A percentile compares a stretch with the other conserved stretches of the same genome.
Evolutionary conservation across 352 stramenopile species (phyloP).

Genomic region (Phytopythium boreale): DNA sequence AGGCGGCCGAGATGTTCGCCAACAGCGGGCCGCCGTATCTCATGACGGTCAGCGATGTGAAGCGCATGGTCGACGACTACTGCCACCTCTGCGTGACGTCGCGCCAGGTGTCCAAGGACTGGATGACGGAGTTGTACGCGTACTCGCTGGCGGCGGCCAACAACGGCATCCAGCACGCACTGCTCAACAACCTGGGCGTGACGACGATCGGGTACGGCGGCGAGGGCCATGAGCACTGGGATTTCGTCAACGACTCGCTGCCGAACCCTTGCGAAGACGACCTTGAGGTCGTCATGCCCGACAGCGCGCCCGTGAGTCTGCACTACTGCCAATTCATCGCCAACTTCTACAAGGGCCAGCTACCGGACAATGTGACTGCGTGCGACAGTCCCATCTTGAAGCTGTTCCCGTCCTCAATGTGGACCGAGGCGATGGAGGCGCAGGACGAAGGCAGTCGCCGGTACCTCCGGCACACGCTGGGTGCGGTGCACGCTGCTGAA

Average conservation of each 20-base stretch:
- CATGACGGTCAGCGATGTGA: constrained; percentile 42
- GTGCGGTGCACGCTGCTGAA: constrained; percentile 35
- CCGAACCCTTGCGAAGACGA: constrained; percentile 38
- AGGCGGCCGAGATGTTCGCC: constrained; percentile 40
- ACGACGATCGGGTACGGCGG: constrained; percentile 32
- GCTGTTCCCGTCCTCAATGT: constrained; percentile 36
- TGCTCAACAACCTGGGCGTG: constrained; percentile 36
- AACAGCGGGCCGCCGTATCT: constrained; percentile 52
- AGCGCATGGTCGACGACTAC: constrained; percentile 48
- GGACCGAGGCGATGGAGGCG: constrained; percentile 11
- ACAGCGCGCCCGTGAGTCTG: constrained; percentile 33
- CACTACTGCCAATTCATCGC: constrained; percentile 54
- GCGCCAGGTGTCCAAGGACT: constrained; percentile 29
- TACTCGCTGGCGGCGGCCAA: constrained; percentile 47
- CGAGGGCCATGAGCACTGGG: constrained; percentile 33
- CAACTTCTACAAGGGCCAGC: constrained; percentile 49
- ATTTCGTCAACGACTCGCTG: constrained; percentile 28
- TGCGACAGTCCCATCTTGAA: constrained; percentile 42
- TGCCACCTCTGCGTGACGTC: constrained; percentile 37
- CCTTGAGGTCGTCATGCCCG: constrained; percentile 34
- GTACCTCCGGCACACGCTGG: constrained; percentile 31
- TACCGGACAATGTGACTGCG: constrained; percentile 35
- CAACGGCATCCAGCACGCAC: constrained; percentile 52
- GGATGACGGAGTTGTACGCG: constrained; percentile 58
- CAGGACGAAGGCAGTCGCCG: neutral